These are phyloP conservation scores for Ceratobasidium sp. DNA, from an alignment of 1,284 basidiomycete genomes.

Conservation along the genomic window DNA sequence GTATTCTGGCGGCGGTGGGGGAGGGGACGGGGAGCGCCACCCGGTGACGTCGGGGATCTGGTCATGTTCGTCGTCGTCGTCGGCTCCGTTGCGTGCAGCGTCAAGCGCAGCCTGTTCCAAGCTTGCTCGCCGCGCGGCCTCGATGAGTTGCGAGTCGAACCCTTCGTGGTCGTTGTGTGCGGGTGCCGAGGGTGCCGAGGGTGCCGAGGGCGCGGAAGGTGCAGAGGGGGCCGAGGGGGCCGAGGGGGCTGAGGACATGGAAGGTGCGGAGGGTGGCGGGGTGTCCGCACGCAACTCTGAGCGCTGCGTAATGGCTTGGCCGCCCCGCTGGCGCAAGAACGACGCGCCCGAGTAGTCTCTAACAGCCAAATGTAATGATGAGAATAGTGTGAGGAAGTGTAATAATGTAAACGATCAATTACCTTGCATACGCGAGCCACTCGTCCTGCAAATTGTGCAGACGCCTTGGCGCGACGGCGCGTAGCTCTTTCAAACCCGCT, in stretches of 20 bases:
- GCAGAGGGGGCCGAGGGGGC: no score
- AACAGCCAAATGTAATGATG: not conserved
- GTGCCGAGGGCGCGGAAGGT: no score
- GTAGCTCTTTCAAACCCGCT: slow-evolving; percentile 2
- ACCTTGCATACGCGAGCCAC: not conserved
- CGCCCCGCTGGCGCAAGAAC: not conserved
- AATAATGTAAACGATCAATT: no score
- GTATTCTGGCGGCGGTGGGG: not conserved
- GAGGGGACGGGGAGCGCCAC: not conserved
- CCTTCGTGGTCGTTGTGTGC: not conserved
- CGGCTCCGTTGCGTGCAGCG: not conserved
- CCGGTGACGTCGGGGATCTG: not conserved
- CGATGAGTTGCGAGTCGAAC: not conserved
- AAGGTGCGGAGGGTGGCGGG: not conserved
- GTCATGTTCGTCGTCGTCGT: not conserved
- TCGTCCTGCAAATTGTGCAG: not conserved
- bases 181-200: no score
- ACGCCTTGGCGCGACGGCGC: not conserved
- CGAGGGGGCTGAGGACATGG: no score
- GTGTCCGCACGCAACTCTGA: slow-evolving; percentile 1
- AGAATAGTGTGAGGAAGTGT: no score
- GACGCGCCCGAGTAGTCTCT: not conserved
- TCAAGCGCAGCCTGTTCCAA: not conserved
- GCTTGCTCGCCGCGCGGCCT: not conserved
- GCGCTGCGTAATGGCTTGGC: not conserved